Evolutionary conservation across 768 basidiomycete species (phyloP), one percentile per base, ranked within the genome.

Genomic region (Tricholoma flavovirens): DNA sequence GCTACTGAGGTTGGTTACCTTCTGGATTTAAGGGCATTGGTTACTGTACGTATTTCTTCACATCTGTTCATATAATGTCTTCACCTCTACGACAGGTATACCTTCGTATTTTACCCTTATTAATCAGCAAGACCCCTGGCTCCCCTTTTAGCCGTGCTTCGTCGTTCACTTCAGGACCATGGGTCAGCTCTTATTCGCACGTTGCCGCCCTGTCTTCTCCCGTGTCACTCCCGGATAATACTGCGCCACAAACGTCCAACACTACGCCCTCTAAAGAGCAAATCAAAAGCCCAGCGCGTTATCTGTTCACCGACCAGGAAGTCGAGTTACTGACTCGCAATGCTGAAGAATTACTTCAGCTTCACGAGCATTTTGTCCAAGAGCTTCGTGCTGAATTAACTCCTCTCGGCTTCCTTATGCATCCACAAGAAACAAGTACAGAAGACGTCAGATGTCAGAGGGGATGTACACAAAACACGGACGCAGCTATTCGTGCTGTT

Each of bases 1-100:
- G 76, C 82, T 56, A 95, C 93, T 0, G 96, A 98, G 74, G 75
- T 83, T 17, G 83, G 83, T 6, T 98, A 98, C 68, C 77, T 93
- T 8, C 67, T 77, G 51, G 93, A 95, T 70, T 71, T 98, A 63
- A 81, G 84, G 58, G 80, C 80, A 8, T 77, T 98, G 43, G 88
- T 93, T 55, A 78, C 80, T 60, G 93, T 92, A 67, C 58, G 80
- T 71, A 12, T 57, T 57, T 53, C 50, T 55, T 49, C 33, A 53
- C 9, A 14, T 45, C 24, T 51, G 1, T 52, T 19, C 6, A 50
- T 14, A 30, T 32, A 24, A 26, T 42, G 61, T 48, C 7, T 40
- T 49, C 14, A 43, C 49, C 40, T 46, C 17, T 26, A 42, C 22
- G 33, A 21, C 63, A 92, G 90, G 81, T 88, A 38, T 87, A 86